These are phyloP conservation scores for Hyphopichia wangnamkhiaoensis DNA, from an alignment of 1,139 yeast genomes.

Conservation along the genomic window DNA sequence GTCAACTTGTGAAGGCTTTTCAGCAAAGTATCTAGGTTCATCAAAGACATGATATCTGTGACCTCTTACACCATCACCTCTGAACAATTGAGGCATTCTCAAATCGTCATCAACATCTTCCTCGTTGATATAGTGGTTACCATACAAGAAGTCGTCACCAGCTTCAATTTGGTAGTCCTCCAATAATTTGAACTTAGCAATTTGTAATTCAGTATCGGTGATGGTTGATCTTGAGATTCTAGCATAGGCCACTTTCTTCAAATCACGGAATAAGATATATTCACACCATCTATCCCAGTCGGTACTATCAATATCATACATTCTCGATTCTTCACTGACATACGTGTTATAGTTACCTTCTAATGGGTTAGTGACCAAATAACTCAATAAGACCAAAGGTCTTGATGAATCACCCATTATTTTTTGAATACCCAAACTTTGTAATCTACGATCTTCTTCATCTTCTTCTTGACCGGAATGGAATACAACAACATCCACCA, in stretches of 20 bases:
- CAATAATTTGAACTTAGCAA: constrained; percentile 82
- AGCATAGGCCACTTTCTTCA: constrained; percentile 90
- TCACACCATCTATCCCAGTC: constrained; percentile 99
- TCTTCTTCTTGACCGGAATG: constrained; percentile 99
- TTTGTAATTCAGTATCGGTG: constrained; percentile 95
- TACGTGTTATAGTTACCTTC: constrained; percentile 87
- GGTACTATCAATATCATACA: constrained; percentile 89
- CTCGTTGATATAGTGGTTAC: constrained; percentile 58
- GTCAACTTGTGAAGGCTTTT: constrained; percentile 8
- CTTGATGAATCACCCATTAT: constrained; percentile 77
- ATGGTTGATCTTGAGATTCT: constrained; percentile 90
- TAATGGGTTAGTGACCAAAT: constrained; percentile 82
- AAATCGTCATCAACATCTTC: constrained; percentile 57
- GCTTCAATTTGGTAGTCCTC: constrained; percentile 35
- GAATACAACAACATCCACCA: constrained; percentile 91
- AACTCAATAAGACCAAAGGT: constrained; percentile 83
- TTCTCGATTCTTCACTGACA: constrained; percentile 79
- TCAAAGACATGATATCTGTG: constrained; percentile 94
- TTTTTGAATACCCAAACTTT: constrained; percentile 72
- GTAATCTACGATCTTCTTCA: constrained; percentile 86
- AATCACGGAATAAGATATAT: constrained; percentile 82
- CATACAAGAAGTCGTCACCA: constrained; percentile 51
- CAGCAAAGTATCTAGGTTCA: constrained; percentile 76
- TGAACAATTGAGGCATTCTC: constrained; percentile 79
- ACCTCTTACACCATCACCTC: constrained; percentile 94